These are phyloP conservation scores for Candida silvicultrix DNA, from an alignment of 805 yeast genomes.

Conservation along the genomic window DNA sequence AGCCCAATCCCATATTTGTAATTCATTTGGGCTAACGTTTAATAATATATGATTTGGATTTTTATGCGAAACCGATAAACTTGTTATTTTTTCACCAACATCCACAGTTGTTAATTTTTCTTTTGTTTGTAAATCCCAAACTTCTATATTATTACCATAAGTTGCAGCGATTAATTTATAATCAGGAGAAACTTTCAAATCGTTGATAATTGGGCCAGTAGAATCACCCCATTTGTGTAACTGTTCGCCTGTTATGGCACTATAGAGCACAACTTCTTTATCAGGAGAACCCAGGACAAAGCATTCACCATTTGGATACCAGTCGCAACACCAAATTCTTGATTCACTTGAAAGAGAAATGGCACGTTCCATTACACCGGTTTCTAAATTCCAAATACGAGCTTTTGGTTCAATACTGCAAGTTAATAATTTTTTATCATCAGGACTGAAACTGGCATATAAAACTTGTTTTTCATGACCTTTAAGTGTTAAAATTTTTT, in stretches of 20 bases:
- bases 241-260: slow-evolving; percentile 24
- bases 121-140: slow-evolving; percentile 46
- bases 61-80: slow-evolving; percentile 48
- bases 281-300: slow-evolving; percentile 78
- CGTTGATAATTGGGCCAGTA: slow-evolving; percentile 51
- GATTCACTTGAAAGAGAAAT: slow-evolving; percentile 18
- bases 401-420: slow-evolving; percentile 70
- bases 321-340: slow-evolving; percentile 57
- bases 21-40: slow-evolving; percentile 66
- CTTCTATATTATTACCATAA: slow-evolving; percentile 52
- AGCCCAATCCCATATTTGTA: slow-evolving; percentile 75
- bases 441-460: slow-evolving; percentile 71
- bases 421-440: slow-evolving; percentile 58
- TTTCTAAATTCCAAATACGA: slow-evolving; percentile 57
- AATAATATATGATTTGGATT: slow-evolving; percentile 53
- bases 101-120: slow-evolving; percentile 37
- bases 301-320: slow-evolving; percentile 50
- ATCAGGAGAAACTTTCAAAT: slow-evolving; percentile 59
- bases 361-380: slow-evolving; percentile 25
- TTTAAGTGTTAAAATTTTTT: slow-evolving; percentile 28
- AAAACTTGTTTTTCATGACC: slow-evolving; percentile 51
- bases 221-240: slow-evolving; percentile 17
- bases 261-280: slow-evolving; percentile 48
- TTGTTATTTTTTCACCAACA: slow-evolving; percentile 55
- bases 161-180: slow-evolving; percentile 62